Evolutionary conservation across 192 early-diverging fungal genomes (phyloP), one percentile per base, ranked within the genome.

Genomic region (Backusella morwellensis): DNA sequence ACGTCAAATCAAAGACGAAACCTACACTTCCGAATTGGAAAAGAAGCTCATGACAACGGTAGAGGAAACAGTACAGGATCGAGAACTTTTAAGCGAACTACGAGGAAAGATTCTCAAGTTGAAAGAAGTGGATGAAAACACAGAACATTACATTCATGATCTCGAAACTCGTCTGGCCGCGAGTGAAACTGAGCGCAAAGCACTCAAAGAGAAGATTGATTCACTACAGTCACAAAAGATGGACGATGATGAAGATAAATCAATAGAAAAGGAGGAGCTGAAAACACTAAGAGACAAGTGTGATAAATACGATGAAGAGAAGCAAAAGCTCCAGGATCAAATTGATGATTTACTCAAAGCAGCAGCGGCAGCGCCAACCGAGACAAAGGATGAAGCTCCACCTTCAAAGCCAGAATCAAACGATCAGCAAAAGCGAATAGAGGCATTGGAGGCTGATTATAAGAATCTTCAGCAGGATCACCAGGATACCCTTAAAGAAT

Each of bases 91-190:
- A 19, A 81, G 29, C 21, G 86, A 85, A 63, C 52, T 85, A 6
- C 75, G 78, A 78, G 74, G 77, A 38, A 83, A 82, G 56, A 75
- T 85, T 68, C 70, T 85, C 6, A 90, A 91, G 81, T 81, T 92
- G 17, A 85, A 85, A 35, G 91, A 92, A 77, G 69, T 76, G 3
- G 83, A 85, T n/a, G 79, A 85, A 23, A 83, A 70, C 11, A 81
- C 83, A 2, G 83, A 86, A 38, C 68, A 78, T 35, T 86, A 86
- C 68, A 86, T 86, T 71, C 79, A 67, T 26, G 74, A 82, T 69
- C 77, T 85, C n/a, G 84, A 85, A 59, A 21, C 72, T 29, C 44
- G 80, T 69, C 29, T 77, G n/a, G 70, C 75, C 17, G 34, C 41
- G 35, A 74, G 71, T 63, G 80, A 81, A 19, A 35, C 52, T 23